Conservation (phyloP, 139 green algal genomes). For the Zygnema circumcarinatum region DNA sequence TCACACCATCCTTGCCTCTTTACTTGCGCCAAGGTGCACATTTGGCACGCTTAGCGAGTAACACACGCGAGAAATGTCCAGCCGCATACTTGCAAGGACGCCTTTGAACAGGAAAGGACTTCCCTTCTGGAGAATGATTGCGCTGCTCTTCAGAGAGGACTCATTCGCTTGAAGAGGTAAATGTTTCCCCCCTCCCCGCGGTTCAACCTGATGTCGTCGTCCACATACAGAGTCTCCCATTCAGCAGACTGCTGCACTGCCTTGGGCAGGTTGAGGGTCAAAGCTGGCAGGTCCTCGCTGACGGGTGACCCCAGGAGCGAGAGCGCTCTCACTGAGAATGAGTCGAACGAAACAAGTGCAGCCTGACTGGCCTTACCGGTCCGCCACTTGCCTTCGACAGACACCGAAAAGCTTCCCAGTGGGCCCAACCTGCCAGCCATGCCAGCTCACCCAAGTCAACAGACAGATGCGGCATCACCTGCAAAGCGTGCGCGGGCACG, state of each 20-base stretch:
- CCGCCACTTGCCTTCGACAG: not conserved
- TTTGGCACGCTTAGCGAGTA: too few species aligned
- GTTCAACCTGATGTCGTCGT: constrained; percentile 27
- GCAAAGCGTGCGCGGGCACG: too few species aligned
- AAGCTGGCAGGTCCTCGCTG: constrained; percentile 2
- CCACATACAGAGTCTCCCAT: constrained; percentile 27
- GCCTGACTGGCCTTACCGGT: not conserved
- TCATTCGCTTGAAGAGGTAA: constrained; percentile 12
- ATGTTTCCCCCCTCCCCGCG: not conserved
- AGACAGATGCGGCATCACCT: too few species aligned
- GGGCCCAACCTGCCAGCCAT: constrained; percentile 12
- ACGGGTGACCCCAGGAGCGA: not conserved
- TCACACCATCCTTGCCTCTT: too few species aligned
- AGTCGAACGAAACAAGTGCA: constrained; percentile 10
- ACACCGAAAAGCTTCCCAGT: constrained; percentile 5
- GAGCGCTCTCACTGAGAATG: not conserved
- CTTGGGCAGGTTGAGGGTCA: constrained; percentile 12
- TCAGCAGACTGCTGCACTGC: constrained; percentile 21
- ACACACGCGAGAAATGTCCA: too few species aligned
- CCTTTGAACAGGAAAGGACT: too few species aligned
- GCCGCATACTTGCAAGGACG: too few species aligned
- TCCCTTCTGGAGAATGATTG: too few species aligned
- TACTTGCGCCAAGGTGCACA: too few species aligned
- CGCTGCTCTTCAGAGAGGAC: too few species aligned
- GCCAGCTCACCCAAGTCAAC: too few species aligned